phyloP scores from a whole-genome alignment of 148 eudicot species.

The Nepenthes mirabilis region DNA sequence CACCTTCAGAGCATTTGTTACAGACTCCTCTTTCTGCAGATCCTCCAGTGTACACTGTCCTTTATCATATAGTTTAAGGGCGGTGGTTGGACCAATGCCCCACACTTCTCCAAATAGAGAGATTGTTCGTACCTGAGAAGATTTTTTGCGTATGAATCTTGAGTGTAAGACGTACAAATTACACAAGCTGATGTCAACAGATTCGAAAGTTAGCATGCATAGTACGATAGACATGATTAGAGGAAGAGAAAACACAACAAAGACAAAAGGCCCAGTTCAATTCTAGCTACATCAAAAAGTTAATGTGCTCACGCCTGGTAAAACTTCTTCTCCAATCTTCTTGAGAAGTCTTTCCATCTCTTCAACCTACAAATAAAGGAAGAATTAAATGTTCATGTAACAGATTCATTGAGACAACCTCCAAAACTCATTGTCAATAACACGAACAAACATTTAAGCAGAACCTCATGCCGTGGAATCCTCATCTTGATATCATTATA shows the following conservation, averaged over 20 bases:
- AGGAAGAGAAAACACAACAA: constrained; percentile 8
- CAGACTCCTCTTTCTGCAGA: constrained; percentile 54
- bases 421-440: neutral
- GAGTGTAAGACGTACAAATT: no score
- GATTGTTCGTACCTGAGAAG: constrained; percentile 59
- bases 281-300: no score
- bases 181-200: no score
- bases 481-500: constrained; percentile 90
- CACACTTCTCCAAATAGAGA: constrained; percentile 88
- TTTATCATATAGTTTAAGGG: constrained; percentile 78
- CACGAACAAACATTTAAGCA: constrained; percentile 7
- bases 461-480: constrained; percentile 91
- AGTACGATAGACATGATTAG: no score
- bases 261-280: neutral
- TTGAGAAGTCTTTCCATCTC: constrained; percentile 77
- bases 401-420: constrained; percentile 2
- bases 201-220: no score
- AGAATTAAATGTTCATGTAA: constrained; percentile 4
- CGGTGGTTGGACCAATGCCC: constrained; percentile 97
- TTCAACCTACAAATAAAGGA: constrained; percentile 38
- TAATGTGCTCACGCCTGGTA: constrained; percentile 58
- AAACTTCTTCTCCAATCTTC: constrained; percentile 58
- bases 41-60: constrained; percentile 76
- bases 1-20: constrained; percentile 55
- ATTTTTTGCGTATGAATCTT: neutral